phyloP scores from a whole-genome alignment of 805 yeast genomes.

The Yarrowia sp. region DNA sequence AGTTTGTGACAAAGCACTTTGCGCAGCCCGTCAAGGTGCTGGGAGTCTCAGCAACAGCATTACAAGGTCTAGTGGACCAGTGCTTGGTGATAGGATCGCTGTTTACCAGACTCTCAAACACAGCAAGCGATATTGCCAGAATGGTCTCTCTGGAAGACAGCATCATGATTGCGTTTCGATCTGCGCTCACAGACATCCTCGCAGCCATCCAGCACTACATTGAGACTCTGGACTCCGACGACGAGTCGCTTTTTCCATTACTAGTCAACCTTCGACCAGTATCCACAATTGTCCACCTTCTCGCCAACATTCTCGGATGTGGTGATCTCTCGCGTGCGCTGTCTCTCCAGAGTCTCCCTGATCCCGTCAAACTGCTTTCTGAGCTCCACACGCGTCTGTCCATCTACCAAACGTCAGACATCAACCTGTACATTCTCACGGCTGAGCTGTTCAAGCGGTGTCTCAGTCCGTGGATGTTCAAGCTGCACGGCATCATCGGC shows the following conservation, averaged over 20 bases:
- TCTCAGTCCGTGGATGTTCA: not conserved
- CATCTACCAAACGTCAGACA: not conserved
- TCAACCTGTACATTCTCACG: not conserved
- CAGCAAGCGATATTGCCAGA: not conserved
- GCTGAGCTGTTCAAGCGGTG: not conserved
- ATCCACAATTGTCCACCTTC: not conserved
- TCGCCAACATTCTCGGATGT: constrained; percentile 13
- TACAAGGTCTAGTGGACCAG: not conserved
- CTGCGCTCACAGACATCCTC: not conserved
- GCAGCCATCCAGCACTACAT: not conserved
- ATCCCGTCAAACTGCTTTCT: not conserved
- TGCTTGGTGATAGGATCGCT: not conserved
- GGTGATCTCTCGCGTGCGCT: constrained; percentile 1
- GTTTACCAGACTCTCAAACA: not conserved
- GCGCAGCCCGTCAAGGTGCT: not conserved
- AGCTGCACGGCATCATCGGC: not conserved
- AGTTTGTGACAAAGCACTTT: not conserved
- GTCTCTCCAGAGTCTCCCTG: not conserved
- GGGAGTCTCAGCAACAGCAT: not conserved
- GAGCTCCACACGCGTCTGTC: not conserved
- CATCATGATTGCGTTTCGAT: not conserved
- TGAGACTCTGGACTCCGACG: not conserved
- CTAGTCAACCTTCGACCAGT: not conserved
- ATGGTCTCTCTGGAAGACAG: not conserved
- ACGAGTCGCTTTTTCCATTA: not conserved